Conservation (phyloP, 805 yeast species). For the Candida koratica region DNA sequence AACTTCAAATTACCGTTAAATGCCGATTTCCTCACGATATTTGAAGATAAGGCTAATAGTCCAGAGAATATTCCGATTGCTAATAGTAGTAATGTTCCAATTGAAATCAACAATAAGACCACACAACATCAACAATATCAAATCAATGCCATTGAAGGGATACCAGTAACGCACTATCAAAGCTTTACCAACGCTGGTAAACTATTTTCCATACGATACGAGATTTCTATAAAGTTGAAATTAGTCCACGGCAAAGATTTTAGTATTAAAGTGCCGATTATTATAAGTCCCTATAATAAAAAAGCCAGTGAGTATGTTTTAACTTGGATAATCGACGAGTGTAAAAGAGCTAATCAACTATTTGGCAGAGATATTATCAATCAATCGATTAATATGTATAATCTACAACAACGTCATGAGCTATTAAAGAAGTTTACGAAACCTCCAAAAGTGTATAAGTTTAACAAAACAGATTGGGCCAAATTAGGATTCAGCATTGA, state of each 20-base stretch:
- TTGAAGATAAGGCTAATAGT: slow-evolving; percentile 7
- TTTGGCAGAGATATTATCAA: slow-evolving; percentile 32
- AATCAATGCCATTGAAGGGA: slow-evolving; percentile 33
- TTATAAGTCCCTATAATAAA: slow-evolving; percentile 51
- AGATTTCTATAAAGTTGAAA: slow-evolving; percentile 46
- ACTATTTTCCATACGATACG: slow-evolving; percentile 50
- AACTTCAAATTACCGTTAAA: slow-evolving; percentile 29
- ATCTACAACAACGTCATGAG: slow-evolving; percentile 15
- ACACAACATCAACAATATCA: slow-evolving; percentile 21
- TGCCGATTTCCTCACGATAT: slow-evolving; percentile 33
- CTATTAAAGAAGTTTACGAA: slow-evolving; percentile 20
- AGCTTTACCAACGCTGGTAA: slow-evolving; percentile 50
- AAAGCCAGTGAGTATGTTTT: slow-evolving; percentile 46
- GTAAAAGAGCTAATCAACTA: slow-evolving; percentile 37
- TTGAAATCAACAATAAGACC: slow-evolving; percentile 15
- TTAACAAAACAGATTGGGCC: slow-evolving; percentile 35
- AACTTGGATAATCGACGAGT: slow-evolving; percentile 51
- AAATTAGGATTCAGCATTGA: slow-evolving; percentile 37
- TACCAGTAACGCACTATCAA: slow-evolving; percentile 44
- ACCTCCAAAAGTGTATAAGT: slow-evolving; percentile 28
- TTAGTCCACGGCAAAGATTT: slow-evolving; percentile 47
- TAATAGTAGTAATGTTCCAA: slow-evolving; percentile 11
- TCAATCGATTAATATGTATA: slow-evolving; percentile 17
- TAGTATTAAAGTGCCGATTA: slow-evolving; percentile 48
- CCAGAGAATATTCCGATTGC: too few species aligned